Evolutionary conservation across 2,329 filamentous ascomycete species (phyloP).

Genomic region (Colletotrichum theobromicola): DNA sequence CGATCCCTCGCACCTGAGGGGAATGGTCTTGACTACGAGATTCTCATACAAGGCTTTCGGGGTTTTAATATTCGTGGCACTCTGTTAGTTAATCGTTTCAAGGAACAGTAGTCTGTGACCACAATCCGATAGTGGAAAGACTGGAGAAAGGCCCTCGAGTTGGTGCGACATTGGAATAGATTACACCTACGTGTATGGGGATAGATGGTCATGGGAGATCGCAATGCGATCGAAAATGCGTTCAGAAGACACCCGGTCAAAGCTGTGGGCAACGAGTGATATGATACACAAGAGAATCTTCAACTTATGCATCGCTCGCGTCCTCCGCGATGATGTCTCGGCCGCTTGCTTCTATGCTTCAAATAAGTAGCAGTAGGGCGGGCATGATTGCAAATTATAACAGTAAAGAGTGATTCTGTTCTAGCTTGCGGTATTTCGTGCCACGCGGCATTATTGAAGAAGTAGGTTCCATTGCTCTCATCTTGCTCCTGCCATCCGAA

Average conservation of each 20-base stretch:
- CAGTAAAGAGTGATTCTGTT: not conserved
- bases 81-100: not conserved
- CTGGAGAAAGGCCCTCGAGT: too few relatives aligned
- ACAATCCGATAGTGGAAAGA: not conserved
- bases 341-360: not conserved
- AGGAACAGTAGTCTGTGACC: not conserved
- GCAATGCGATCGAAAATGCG: not conserved
- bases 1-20: too few relatives aligned
- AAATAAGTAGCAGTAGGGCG: not conserved
- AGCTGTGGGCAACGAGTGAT: not conserved
- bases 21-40: too few relatives aligned
- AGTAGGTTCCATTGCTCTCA: not conserved
- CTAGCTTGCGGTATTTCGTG: fast-evolving
- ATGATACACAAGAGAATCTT: not conserved
- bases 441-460: fast-evolving
- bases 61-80: not conserved
- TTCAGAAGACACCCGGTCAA: not conserved
- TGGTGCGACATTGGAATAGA: not conserved
- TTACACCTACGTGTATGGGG: fast-evolving
- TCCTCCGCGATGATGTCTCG: not conserved
- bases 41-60: not conserved
- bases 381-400: not conserved
- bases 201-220: not conserved
- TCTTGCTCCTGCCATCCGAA: not conserved
- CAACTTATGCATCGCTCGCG: not conserved